Evolutionary conservation across 495 filamentous ascomycete species (phyloP).

Genomic region (Glarea lozoyensis): DNA sequence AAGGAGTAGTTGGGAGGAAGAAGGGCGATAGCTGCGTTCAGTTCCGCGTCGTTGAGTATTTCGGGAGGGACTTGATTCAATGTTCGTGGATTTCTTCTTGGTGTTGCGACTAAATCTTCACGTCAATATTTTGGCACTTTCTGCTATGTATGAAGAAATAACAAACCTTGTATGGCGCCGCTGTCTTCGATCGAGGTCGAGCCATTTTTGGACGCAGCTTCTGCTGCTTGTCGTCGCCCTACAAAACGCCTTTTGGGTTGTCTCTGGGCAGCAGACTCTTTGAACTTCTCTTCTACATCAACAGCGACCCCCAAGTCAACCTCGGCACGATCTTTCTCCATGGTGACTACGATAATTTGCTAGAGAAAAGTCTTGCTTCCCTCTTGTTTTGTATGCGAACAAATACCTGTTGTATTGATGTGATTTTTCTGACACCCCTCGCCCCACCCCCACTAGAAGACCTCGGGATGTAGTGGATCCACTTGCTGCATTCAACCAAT

Average conservation of each 20-base stretch:
- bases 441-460: too few species aligned
- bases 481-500: too few species aligned
- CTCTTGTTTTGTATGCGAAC: too few species aligned
- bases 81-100: constrained; percentile 61
- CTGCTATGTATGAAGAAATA: neutral
- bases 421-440: too few species aligned
- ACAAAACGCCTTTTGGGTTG: constrained; percentile 77
- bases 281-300: constrained; percentile 40
- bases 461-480: too few species aligned
- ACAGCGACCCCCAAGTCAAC: constrained; percentile 44
- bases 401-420: too few species aligned
- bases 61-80: constrained; percentile 84
- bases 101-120: constrained; percentile 36
- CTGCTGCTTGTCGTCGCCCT: constrained; percentile 48
- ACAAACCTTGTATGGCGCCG: constrained; percentile 51
- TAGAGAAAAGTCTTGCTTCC: too few species aligned
- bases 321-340: constrained; percentile 45
- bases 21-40: constrained; percentile 79
- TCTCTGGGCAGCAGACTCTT: constrained; percentile 27
- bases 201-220: constrained; percentile 26
- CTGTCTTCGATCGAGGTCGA: constrained; percentile 44
- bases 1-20: constrained; percentile 94
- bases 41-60: constrained; percentile 78
- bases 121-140: constrained; percentile 6
- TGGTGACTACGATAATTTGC: too few species aligned